Conservation (phyloP, 78 protist species). For the Protostelium mycophagum region DNA sequence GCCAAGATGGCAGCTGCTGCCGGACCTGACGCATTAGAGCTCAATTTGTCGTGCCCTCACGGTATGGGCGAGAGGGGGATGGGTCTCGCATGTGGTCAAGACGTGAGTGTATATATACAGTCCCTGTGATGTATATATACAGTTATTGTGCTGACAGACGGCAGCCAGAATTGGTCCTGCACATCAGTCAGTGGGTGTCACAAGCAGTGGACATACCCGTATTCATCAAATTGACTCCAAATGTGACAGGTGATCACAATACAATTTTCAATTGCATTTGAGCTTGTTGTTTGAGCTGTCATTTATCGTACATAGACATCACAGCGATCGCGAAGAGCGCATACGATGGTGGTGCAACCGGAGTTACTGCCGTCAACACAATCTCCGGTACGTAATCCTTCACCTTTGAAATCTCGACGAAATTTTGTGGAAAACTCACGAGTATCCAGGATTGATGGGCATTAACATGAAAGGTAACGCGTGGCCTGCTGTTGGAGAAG, state of each 20-base stretch:
- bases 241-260: slow-evolving; percentile 66
- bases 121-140: neutral
- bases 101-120: neutral
- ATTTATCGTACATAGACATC: slow-evolving; percentile 53
- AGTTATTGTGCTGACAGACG: neutral
- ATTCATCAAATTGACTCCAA: slow-evolving; percentile 96
- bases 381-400: too few relatives aligned
- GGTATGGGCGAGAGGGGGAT: slow-evolving; percentile 92
- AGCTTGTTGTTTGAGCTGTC: too few relatives aligned
- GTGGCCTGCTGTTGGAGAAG: slow-evolving; percentile 90
- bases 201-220: slow-evolving; percentile 80
- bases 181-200: slow-evolving; percentile 84
- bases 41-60: slow-evolving; percentile 96
- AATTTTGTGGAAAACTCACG: neutral
- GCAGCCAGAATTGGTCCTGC: slow-evolving; percentile 73
- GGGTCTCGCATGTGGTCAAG: slow-evolving; percentile 94
- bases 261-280: neutral
- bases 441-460: slow-evolving; percentile 73
- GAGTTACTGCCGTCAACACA: slow-evolving; percentile 92
- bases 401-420: neutral
- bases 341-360: slow-evolving; percentile 88
- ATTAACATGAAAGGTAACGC: slow-evolving; percentile 62
- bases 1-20: slow-evolving; percentile 75
- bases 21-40: slow-evolving; percentile 88
- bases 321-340: slow-evolving; percentile 86